These are phyloP conservation scores for Candida boidinii DNA, from an alignment of 805 yeast species.

Conservation along the genomic window DNA sequence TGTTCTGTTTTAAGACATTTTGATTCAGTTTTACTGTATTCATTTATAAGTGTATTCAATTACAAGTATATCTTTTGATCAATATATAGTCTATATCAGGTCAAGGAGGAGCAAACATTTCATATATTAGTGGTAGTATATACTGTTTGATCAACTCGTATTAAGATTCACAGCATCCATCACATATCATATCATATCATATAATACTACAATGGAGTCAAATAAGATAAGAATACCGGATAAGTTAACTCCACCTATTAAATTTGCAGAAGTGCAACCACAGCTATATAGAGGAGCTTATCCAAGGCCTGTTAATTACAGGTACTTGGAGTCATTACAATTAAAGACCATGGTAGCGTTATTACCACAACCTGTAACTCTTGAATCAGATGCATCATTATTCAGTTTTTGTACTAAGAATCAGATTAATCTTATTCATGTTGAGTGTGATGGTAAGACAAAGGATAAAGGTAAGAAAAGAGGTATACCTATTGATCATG, in stretches of 20 bases:
- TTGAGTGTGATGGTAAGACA: constrained; percentile 44
- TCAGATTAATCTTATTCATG: constrained; percentile 57
- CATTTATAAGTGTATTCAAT: too few relatives aligned
- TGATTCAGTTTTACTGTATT: too few relatives aligned
- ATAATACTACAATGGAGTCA: too few relatives aligned
- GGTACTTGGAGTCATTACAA: constrained; percentile 56
- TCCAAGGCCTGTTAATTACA: constrained; percentile 67
- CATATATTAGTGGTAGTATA: too few relatives aligned
- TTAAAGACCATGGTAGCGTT: constrained; percentile 69
- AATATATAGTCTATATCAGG: too few relatives aligned
- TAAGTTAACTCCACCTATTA: constrained; percentile 60
- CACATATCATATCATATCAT: too few relatives aligned
- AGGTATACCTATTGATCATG: constrained; percentile 70
- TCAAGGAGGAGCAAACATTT: too few relatives aligned
- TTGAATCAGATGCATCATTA: constrained; percentile 40
- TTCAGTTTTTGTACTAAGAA: constrained; percentile 43
- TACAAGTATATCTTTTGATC: too few relatives aligned
- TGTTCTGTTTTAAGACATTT: too few relatives aligned
- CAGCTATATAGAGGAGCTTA: constrained; percentile 76
- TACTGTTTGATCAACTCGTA: too few relatives aligned
- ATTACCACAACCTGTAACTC: constrained; percentile 65
- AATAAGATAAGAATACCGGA: constrained; percentile 9
- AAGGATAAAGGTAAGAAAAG: constrained; percentile 76
- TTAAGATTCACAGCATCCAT: too few relatives aligned
- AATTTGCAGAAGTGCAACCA: constrained; percentile 65